phyloP scores from a whole-genome alignment of 176 grass and related monocot genomes.

The Aegilops bicornis region DNA sequence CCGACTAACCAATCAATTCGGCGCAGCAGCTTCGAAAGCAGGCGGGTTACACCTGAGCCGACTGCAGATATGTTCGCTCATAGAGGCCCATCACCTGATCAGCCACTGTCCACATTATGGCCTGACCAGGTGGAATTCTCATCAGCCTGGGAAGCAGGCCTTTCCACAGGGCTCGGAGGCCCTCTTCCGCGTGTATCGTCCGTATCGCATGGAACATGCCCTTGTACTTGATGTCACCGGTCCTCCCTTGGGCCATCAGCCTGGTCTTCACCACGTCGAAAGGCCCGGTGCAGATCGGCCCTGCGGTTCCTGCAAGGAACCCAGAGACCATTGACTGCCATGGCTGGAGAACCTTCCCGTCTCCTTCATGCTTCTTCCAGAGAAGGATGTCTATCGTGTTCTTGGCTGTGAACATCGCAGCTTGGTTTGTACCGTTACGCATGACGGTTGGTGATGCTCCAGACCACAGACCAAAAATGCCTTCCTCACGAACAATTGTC shows the following conservation, averaged over 20 bases:
- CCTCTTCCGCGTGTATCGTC: constrained; percentile 84
- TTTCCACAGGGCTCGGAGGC: constrained; percentile 77
- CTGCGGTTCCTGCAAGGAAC: constrained; percentile 89
- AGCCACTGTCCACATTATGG: constrained; percentile 94
- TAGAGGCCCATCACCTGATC: constrained; percentile 96
- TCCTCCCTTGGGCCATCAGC: constrained; percentile 85
- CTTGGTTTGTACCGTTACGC: constrained; percentile 98
- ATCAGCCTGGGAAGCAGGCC: constrained; percentile 94
- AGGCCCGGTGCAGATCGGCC: constrained; percentile 88
- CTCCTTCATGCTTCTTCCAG: constrained; percentile 95
- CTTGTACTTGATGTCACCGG: constrained; percentile 69
- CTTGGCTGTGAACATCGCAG: constrained; percentile 96
- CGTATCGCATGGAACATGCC: constrained; percentile 81
- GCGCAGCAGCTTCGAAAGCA: constrained; percentile 7
- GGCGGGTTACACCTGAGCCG: constrained; percentile 38
- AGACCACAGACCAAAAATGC: constrained; percentile 77
- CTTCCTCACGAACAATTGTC: constrained; percentile 81
- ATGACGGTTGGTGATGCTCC: constrained; percentile 87
- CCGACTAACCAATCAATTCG: constrained; percentile 29
- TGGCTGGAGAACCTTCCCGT: constrained; percentile 74
- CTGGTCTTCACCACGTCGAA: constrained; percentile 96
- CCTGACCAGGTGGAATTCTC: constrained; percentile 99
- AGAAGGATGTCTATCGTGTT: constrained; percentile 81
- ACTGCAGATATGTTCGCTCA: constrained; percentile 59
- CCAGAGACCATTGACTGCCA: constrained; percentile 99